These are phyloP conservation scores for Sclerotinia nivalis DNA, from an alignment of 2,329 filamentous ascomycete species.

Conservation along the genomic window DNA sequence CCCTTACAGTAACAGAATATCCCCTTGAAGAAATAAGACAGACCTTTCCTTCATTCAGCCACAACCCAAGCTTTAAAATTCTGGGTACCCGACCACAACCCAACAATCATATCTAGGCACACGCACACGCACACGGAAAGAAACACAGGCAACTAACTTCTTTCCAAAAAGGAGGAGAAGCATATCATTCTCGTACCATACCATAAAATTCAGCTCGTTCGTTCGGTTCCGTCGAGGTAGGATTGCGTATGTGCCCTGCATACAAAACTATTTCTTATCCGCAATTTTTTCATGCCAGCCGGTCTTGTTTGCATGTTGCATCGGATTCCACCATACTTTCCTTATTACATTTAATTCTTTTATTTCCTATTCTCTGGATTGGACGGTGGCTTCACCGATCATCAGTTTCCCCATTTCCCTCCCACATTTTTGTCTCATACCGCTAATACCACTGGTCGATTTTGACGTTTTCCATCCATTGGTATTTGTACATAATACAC, in stretches of 20 bases:
- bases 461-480: conserved; percentile 1
- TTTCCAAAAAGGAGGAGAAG: background rate
- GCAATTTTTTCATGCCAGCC: background rate
- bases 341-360: background rate
- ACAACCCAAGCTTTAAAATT: background rate
- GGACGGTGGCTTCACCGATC: conserved; percentile 14
- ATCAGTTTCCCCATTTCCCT: conserved; percentile 16
- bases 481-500: conserved; percentile 13
- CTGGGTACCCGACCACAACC: conserved; percentile 9
- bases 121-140: background rate
- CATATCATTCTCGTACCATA: background rate
- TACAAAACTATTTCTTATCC: conserved; percentile 13
- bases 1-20: background rate
- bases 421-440: conserved; percentile 2
- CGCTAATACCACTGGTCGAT: conserved; percentile 3
- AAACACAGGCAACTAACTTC: background rate
- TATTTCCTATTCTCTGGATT: conserved; percentile 2
- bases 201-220: background rate
- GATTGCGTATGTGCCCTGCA: conserved; percentile 3
- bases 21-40: background rate
- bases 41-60: conserved; percentile 3
- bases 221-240: conserved; percentile 5
- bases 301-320: conserved; percentile 2
- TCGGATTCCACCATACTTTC: background rate
- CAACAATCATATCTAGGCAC: conserved; percentile 10